These are phyloP conservation scores for Apiotrichum siamense DNA, from an alignment of 1,284 basidiomycete genomes.

Conservation along the genomic window DNA sequence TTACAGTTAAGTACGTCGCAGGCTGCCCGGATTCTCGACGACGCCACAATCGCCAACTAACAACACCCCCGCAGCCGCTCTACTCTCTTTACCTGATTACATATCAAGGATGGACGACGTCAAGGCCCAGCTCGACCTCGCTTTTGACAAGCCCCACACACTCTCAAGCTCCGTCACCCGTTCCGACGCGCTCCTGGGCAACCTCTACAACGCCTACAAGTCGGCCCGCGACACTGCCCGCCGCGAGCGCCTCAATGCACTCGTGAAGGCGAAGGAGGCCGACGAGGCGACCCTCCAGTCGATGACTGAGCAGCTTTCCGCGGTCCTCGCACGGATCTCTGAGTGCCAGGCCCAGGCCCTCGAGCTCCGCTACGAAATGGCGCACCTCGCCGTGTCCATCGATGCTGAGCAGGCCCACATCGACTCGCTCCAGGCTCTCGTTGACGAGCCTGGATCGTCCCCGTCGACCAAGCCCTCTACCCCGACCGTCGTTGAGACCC, in stretches of 20 bases:
- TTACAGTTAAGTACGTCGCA: too few species aligned
- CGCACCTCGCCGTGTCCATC: constrained; percentile 2
- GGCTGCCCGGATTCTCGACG: neutral
- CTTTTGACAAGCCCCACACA: neutral
- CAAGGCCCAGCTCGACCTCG: constrained; percentile 4
- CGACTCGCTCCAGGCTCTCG: neutral
- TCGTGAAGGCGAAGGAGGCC: neutral
- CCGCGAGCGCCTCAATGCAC: neutral
- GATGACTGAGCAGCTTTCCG: neutral
- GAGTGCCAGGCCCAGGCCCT: constrained; percentile 4
- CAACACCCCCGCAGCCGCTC: neutral
- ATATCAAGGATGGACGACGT: neutral
- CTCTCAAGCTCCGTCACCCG: neutral
- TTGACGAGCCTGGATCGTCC: neutral
- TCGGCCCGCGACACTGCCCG: neutral
- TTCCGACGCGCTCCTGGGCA: constrained; percentile 2
- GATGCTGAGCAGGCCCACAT: constrained; percentile 6
- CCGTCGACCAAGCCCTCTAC: neutral
- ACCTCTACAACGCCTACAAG: constrained; percentile 1
- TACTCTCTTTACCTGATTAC: neutral
- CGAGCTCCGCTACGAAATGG: constrained; percentile 5
- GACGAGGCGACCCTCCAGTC: neutral
- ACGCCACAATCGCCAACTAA: neutral
- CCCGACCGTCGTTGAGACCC: neutral
- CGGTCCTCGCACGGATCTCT: neutral